Evolutionary conservation across 2,329 filamentous ascomycete species (phyloP).

Genomic region (Pochonia chlamydosporia): DNA sequence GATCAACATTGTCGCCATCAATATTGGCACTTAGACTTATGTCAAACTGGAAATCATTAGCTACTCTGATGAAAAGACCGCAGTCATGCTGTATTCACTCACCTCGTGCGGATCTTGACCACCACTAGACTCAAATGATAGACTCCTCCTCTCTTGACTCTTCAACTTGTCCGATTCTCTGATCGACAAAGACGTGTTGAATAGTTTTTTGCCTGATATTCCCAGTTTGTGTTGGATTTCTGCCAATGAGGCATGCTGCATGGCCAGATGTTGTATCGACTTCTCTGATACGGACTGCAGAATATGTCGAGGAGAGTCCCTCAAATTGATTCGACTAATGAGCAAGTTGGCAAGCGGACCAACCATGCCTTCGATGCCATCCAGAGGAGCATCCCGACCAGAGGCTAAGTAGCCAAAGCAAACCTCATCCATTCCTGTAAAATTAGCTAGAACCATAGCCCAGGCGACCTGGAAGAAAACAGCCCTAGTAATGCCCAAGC

Average conservation of each 20-base stretch:
- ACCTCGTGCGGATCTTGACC: slow-evolving; percentile 6
- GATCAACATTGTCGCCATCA: neutral
- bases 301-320: neutral
- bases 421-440: slow-evolving; percentile 38
- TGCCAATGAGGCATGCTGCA: slow-evolving; percentile 6
- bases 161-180: neutral
- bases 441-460: slow-evolving; percentile 32
- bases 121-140: neutral
- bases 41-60: slow-evolving; percentile 2
- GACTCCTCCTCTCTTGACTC: neutral
- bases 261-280: slow-evolving; percentile 1
- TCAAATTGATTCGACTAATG: slow-evolving; percentile 27
- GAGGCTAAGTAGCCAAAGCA: slow-evolving; percentile 47
- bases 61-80: neutral
- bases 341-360: slow-evolving; percentile 51
- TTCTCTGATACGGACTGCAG: neutral
- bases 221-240: slow-evolving; percentile 1
- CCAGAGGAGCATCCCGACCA: slow-evolving; percentile 42
- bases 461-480: slow-evolving; percentile 36
- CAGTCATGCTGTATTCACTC: neutral
- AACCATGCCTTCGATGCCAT: slow-evolving; percentile 39
- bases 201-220: slow-evolving; percentile 1
- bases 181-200: slow-evolving; percentile 3
- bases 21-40: slow-evolving; percentile 7
- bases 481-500: slow-evolving; percentile 10